phyloP scores from a whole-genome alignment of 331 rosid species.

The Quercus phellos region DNA sequence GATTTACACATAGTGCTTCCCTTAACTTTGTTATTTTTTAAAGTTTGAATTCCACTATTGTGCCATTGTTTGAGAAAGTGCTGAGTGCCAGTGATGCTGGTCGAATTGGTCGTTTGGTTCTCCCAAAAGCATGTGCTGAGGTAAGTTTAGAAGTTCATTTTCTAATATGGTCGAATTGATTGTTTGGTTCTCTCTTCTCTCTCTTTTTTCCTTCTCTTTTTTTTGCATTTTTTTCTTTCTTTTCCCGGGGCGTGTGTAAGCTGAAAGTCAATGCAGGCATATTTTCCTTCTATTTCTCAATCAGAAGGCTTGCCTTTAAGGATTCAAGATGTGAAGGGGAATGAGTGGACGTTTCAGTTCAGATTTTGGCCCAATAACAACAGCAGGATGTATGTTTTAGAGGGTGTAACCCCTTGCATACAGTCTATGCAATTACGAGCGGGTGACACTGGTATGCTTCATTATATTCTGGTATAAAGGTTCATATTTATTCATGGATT shows the following conservation, averaged over 20 bases:
- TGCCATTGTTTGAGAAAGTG: constrained; percentile 94
- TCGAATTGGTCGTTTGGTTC: constrained; percentile 97
- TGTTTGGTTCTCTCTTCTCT: not conserved
- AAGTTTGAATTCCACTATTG: constrained; percentile 89
- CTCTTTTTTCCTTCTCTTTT: not conserved
- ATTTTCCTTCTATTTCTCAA: constrained; percentile 84
- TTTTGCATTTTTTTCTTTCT: not conserved
- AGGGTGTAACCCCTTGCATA: constrained; percentile 99
- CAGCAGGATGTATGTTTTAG: constrained; percentile 98
- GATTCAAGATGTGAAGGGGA: constrained; percentile 89
- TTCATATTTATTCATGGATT: not conserved
- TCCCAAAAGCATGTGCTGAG: constrained; percentile 99
- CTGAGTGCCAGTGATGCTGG: constrained; percentile 99
- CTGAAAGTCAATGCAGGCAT: constrained; percentile 62
- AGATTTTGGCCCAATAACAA: constrained; percentile 99
- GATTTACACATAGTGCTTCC: constrained; percentile 29
- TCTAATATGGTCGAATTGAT: constrained; percentile 2
- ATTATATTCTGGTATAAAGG: constrained; percentile 13
- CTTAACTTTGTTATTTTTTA: constrained; percentile 37
- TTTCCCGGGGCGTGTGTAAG: constrained; percentile 6
- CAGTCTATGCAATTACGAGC: constrained; percentile 87
- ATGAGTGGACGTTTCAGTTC: constrained; percentile 97
- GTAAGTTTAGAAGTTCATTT: constrained; percentile 36
- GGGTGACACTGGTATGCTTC: constrained; percentile 89
- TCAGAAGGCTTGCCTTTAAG: constrained; percentile 93